Conservation (phyloP, 345 rosid genomes). For the Schrenkiella parvula region DNA sequence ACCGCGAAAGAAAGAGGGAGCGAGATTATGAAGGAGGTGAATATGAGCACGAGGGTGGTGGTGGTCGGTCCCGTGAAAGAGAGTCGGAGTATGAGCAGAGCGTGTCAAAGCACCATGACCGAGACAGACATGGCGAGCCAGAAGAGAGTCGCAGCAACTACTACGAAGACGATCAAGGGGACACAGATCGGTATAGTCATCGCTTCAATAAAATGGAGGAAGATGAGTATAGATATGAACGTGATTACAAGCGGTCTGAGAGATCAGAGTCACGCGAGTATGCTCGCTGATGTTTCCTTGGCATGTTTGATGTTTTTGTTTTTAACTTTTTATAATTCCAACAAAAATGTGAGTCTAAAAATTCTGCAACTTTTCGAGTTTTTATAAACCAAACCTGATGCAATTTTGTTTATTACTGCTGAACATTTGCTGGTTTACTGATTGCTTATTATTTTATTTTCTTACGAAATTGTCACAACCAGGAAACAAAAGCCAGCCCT, state of each 20-base stretch:
- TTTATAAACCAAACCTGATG: not conserved
- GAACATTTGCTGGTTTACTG: not conserved
- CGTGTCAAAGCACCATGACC: conserved; percentile 47
- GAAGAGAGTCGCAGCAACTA: conserved; percentile 43
- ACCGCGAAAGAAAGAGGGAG: conserved; percentile 38
- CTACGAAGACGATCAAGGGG: conserved; percentile 38
- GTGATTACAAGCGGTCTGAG: conserved; percentile 31
- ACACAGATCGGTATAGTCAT: conserved; percentile 57
- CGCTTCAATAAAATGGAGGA: conserved; percentile 58
- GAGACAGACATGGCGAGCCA: conserved; percentile 48
- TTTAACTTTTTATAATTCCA: no score
- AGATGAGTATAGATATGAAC: conserved; percentile 47
- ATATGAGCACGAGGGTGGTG: conserved; percentile 41
- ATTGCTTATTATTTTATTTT: not conserved
- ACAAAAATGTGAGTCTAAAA: not conserved
- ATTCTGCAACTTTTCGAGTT: not conserved
- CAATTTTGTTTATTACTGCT: not conserved
- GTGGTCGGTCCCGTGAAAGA: conserved; percentile 58
- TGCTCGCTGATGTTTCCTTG: conserved; percentile 17
- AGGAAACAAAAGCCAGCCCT: no score
- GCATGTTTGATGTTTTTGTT: not conserved
- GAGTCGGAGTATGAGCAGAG: conserved; percentile 55
- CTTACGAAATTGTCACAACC: no score
- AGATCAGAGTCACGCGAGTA: conserved; percentile 26
- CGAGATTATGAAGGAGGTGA: conserved; percentile 49